Conservation (phyloP, 2,329 filamentous ascomycete genomes). For the Lachnellula suecica region DNA sequence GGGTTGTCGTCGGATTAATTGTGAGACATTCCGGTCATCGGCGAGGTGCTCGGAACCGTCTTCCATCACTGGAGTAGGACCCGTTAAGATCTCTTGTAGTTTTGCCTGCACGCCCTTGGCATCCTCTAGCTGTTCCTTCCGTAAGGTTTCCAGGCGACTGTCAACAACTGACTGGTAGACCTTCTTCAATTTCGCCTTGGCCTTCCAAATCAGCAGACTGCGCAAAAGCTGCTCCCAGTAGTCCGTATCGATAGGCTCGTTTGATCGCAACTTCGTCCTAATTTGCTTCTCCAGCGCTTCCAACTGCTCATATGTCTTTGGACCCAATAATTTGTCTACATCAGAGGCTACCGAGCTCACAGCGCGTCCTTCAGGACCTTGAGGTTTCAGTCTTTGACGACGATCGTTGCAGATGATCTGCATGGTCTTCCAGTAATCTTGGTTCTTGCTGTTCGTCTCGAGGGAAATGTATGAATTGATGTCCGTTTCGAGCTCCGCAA, state of each 20-base stretch:
- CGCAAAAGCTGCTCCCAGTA: constrained; percentile 95
- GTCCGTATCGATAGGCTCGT: constrained; percentile 87
- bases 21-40: constrained; percentile 14
- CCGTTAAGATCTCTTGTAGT: constrained; percentile 48
- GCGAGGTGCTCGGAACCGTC: constrained; percentile 20
- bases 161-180: constrained; percentile 76
- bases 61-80: constrained; percentile 30
- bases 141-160: constrained; percentile 65
- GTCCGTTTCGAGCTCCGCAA: constrained; percentile 77
- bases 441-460: constrained; percentile 75
- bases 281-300: constrained; percentile 86
- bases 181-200: constrained; percentile 77
- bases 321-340: constrained; percentile 81
- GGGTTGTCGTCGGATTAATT: constrained; percentile 26
- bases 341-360: constrained; percentile 82
- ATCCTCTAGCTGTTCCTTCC: constrained; percentile 66
- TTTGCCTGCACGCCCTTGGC: constrained; percentile 56
- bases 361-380: constrained; percentile 64
- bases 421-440: constrained; percentile 91
- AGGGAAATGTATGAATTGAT: constrained; percentile 78
- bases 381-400: constrained; percentile 61
- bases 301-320: constrained; percentile 86
- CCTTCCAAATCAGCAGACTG: constrained; percentile 86
- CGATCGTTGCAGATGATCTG: constrained; percentile 79
- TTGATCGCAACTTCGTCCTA: constrained; percentile 77